Evolutionary conservation across 1,284 basidiomycete genomes (phyloP), one percentile per base, ranked within the genome.

Genomic region (Boletus semigastroideus): DNA sequence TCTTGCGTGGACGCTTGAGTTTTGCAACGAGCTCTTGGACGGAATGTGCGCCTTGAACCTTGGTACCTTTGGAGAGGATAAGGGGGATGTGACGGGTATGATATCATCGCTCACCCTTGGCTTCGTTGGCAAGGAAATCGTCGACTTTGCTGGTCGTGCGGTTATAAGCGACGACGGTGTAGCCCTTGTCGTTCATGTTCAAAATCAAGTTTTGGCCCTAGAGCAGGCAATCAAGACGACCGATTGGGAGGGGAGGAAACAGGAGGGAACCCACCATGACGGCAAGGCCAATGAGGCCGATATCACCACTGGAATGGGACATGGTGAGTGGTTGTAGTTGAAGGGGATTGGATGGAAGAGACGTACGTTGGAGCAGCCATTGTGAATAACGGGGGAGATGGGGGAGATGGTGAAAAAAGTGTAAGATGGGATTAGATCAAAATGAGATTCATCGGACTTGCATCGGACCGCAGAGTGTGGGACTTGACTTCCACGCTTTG

Each of bases 181-280:
- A 99, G 48, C 97, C 97, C 79, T 99, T 98, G 83, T 98, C 96
- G 73, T 95, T 95, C 91, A 97, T 97, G 81, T 97, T 97, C 62
- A 97, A 79, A 72, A 97, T 95, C 67, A 96, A 74, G 76, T 97
- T 97, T 85, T 96, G 93, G 68, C 93, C 92, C 92, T 94, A 63
- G 27, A 37, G 37, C 16, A 52, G 45, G 56, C 31, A 46, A 52
- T 56, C 42, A 51, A 47, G 55, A 51, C 6, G 42, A n/a, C 8
- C 43, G 52, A 47, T 22, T 33, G 48, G 54, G 52, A 54, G 41
- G 53, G 57, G 49, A 55, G 62, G 54, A 52, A 34, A 48, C 42
- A 45, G 25, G 25, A 25, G 25, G 25, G 25, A 25, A 25, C 78
- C 56, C 71, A 91, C 93, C 94, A 97, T 97, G 78, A 97, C 94